Percentiles rank a stretch among this genome's conserved stretches.
Evolutionary conservation across 768 basidiomycete genomes (phyloP).

Genomic region (Lactifluus pinguis): DNA sequence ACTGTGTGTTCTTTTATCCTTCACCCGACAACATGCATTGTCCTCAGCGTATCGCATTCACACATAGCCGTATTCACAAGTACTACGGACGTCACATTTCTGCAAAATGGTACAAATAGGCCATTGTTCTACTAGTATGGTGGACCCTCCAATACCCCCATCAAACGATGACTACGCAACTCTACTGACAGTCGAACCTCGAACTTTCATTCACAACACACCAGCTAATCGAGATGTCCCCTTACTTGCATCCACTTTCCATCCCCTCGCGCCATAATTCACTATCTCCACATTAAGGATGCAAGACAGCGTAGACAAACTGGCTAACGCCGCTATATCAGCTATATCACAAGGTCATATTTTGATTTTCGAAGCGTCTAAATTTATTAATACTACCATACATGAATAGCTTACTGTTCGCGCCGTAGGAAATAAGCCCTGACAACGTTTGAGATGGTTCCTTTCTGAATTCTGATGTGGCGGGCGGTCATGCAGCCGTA

Average conservation of each 20-base stretch:
- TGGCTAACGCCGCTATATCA: constrained; percentile 1
- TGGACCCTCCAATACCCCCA: neutral
- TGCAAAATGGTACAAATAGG: constrained; percentile 5
- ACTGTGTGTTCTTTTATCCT: neutral
- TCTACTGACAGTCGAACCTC: neutral
- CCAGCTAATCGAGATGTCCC: neutral
- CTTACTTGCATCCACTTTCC: neutral
- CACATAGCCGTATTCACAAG: neutral
- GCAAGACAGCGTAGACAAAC: constrained; percentile 4
- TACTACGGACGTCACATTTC: neutral
- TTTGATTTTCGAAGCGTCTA: neutral
- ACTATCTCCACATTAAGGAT: neutral
- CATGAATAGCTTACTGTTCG: neutral
- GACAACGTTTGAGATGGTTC: neutral
- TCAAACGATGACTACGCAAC: neutral
- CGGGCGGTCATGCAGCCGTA: neutral
- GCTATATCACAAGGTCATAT: neutral
- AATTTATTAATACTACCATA: neutral
- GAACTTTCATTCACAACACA: neutral
- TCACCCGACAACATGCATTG: neutral
- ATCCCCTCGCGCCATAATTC: constrained; percentile 7
- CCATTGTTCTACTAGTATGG: neutral
- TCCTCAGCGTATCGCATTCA: neutral
- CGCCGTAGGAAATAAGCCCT: neutral
- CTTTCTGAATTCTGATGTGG: neutral